Evolutionary conservation across 2,329 filamentous ascomycete species (phyloP).

Genomic region (Calycina herbarum): DNA sequence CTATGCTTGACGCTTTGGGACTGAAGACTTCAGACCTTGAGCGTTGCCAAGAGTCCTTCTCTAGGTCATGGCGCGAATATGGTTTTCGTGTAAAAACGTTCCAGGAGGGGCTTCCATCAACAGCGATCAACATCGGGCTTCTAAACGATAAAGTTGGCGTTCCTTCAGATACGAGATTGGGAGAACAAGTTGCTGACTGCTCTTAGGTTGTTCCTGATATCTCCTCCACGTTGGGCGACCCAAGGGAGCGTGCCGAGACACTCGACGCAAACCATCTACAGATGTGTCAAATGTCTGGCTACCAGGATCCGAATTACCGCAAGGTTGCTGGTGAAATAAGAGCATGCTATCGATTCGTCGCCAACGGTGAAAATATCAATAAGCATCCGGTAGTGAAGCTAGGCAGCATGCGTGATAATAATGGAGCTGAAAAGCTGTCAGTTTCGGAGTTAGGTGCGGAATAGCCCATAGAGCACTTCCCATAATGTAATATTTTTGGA

Average conservation of each 20-base stretch:
- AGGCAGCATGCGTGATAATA: too few relatives aligned
- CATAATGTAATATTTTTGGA: too few relatives aligned
- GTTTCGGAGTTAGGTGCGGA: too few relatives aligned
- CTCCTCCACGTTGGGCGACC: conserved; percentile 33
- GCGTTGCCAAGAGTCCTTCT: conserved; percentile 20
- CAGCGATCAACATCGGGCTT: conserved; percentile 6
- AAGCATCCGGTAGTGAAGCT: too few relatives aligned
- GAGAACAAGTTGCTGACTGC: neutral
- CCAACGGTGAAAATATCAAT: too few relatives aligned
- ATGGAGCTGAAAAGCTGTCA: too few relatives aligned
- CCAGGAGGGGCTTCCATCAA: conserved; percentile 17
- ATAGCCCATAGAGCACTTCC: too few relatives aligned
- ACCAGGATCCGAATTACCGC: conserved; percentile 32
- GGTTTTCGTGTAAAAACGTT: conserved; percentile 22
- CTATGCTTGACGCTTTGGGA: conserved; percentile 9
- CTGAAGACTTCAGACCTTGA: conserved; percentile 28
- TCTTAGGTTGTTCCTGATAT: conserved; percentile 16
- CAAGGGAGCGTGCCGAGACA: conserved; percentile 36
- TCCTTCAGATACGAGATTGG: neutral
- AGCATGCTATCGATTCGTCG: neutral
- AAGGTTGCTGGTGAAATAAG: conserved; percentile 16
- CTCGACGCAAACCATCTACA: conserved; percentile 43
- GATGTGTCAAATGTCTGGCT: conserved; percentile 43
- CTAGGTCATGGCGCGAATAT: conserved; percentile 12
- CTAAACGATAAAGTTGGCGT: conserved; percentile 10